A percentile compares a stretch with the other conserved stretches of the same genome.
phyloP scores from a whole-genome alignment of 768 basidiomycete genomes.

The Mycena sanguinolenta region DNA sequence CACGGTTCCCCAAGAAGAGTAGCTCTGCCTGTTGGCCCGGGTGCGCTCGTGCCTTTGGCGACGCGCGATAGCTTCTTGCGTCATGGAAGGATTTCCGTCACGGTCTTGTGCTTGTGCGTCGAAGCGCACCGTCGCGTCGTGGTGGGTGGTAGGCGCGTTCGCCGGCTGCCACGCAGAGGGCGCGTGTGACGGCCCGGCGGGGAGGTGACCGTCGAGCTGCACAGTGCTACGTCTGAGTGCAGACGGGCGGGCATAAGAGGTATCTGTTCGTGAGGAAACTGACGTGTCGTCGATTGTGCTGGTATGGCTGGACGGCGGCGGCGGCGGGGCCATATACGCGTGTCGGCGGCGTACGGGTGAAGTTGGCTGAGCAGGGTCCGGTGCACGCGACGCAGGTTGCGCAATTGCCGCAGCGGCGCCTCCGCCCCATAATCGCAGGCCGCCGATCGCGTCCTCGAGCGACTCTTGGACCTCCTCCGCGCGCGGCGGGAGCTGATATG shows the following conservation, averaged over 20 bases:
- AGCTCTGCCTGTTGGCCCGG: slow-evolving; percentile 27
- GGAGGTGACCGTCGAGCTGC: slow-evolving; percentile 28
- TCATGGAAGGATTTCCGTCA: background rate
- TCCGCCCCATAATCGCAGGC: slow-evolving; percentile 24
- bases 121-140: slow-evolving; percentile 20
- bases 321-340: slow-evolving; percentile 2
- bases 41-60: slow-evolving; percentile 27
- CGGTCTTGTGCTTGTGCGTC: slow-evolving; percentile 3
- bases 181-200: background rate
- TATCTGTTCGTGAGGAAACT: background rate
- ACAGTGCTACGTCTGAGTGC: slow-evolving; percentile 32
- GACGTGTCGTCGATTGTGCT: slow-evolving; percentile 7
- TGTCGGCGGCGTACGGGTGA: slow-evolving; percentile 4
- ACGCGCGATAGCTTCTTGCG: slow-evolving; percentile 11
- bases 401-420: slow-evolving; percentile 32
- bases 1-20: slow-evolving; percentile 37
- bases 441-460: slow-evolving; percentile 27
- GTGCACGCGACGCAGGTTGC: slow-evolving; percentile 11
- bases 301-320: background rate
- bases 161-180: slow-evolving; percentile 13
- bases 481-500: slow-evolving; percentile 26
- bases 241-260: slow-evolving; percentile 17
- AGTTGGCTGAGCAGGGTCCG: slow-evolving; percentile 16
- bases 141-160: background rate
- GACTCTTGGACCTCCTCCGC: slow-evolving; percentile 2